Conservation (phyloP, 2,329 filamentous ascomycete genomes). For the Fusarium sp. region DNA sequence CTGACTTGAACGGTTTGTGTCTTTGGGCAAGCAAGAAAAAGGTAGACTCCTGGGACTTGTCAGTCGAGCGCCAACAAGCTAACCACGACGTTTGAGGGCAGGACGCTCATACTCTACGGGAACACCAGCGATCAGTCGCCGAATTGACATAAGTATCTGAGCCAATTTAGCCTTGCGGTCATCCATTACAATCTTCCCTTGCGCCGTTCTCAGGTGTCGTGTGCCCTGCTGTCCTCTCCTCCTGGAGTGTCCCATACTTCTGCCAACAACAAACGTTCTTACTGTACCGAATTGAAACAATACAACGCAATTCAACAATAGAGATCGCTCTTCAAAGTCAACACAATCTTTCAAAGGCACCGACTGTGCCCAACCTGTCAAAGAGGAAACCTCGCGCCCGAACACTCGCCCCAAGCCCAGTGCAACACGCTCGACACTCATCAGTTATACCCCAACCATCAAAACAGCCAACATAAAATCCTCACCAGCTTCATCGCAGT, state of each 20-base stretch:
- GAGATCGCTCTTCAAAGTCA: accelerated
- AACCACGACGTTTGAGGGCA: not conserved
- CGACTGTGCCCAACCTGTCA: not conserved
- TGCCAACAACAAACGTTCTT: not conserved
- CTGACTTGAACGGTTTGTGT: not conserved
- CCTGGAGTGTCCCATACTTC: not conserved
- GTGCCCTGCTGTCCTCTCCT: not conserved
- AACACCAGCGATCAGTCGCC: not conserved
- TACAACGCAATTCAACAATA: not conserved
- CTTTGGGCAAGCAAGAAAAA: not conserved
- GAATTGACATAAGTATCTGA: accelerated
- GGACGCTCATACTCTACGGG: not conserved
- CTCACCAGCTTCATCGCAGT: no score
- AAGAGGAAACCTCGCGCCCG: not conserved
- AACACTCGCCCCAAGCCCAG: not conserved
- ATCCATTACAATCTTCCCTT: accelerated
- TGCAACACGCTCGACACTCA: not conserved
- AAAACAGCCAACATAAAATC: not conserved
- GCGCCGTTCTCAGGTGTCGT: not conserved
- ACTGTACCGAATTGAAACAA: not conserved
- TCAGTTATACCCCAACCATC: not conserved
- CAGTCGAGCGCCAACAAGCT: not conserved
- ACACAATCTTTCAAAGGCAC: accelerated
- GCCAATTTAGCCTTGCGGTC: accelerated
- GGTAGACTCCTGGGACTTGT: not conserved